Evolutionary conservation across 2,329 filamentous ascomycete species (phyloP).

Genomic region (Akanthomyces uredinophilus): DNA sequence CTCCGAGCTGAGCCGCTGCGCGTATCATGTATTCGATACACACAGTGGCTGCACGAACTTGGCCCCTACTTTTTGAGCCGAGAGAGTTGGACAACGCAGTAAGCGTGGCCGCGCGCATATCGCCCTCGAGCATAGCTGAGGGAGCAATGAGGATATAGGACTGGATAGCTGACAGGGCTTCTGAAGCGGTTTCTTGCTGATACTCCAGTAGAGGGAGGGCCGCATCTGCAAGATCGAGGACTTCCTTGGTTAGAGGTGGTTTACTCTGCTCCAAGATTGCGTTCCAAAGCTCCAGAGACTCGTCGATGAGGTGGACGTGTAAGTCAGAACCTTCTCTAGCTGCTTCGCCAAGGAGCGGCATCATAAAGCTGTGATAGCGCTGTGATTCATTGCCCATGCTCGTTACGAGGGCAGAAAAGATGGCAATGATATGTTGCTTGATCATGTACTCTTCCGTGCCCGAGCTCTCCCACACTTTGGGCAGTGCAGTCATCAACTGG

Average conservation of each 20-base stretch:
- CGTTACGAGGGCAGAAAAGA: constrained; percentile 78
- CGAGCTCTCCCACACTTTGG: constrained; percentile 77
- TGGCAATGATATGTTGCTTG: constrained; percentile 86
- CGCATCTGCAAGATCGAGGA: constrained; percentile 59
- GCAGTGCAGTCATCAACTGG: constrained; percentile 74
- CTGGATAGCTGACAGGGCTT: constrained; percentile 60
- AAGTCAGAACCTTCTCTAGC: constrained; percentile 70
- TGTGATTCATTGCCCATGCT: constrained; percentile 76
- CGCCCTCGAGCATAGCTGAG: constrained; percentile 56
- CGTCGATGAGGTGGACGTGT: constrained; percentile 80
- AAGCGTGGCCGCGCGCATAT: constrained; percentile 45
- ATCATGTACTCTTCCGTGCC: constrained; percentile 79
- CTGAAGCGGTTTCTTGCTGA: constrained; percentile 57
- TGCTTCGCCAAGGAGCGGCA: constrained; percentile 77
- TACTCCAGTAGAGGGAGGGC: constrained; percentile 63
- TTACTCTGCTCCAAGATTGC: constrained; percentile 65
- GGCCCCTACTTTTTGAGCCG: constrained; percentile 51
- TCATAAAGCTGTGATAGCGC: constrained; percentile 71
- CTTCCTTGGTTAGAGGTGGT: constrained; percentile 53
- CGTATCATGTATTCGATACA: constrained; percentile 63
- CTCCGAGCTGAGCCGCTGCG: constrained; percentile 57
- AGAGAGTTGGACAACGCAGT: constrained; percentile 46
- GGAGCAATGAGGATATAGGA: constrained; percentile 68
- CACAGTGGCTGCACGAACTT: constrained; percentile 52
- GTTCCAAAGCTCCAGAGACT: constrained; percentile 85